Percentiles rank a stretch among this genome's conserved stretches.
These are phyloP conservation scores for Thuja plicata DNA, from an alignment of 83 land plant species.

Conservation along the genomic window DNA sequence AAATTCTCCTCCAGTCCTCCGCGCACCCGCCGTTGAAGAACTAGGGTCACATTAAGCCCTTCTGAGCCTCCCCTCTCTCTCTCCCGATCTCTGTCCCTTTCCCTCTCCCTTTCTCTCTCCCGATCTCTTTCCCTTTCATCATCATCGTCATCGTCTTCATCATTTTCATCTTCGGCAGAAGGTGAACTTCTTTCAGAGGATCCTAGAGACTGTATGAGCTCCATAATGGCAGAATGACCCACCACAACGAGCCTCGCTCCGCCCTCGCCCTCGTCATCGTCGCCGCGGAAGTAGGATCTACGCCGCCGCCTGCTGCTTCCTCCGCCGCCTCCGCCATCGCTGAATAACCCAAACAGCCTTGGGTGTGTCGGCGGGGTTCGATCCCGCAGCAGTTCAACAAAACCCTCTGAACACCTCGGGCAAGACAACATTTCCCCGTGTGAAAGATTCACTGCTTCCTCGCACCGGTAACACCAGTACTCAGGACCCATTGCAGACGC, in stretches of 20 bases:
- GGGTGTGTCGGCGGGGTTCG: neutral
- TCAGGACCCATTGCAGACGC: constrained; percentile 28
- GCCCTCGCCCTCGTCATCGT: constrained; percentile 19
- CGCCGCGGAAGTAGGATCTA: neutral
- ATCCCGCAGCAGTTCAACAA: constrained; percentile 44
- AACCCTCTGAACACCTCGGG: constrained; percentile 50
- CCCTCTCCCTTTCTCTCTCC: neutral
- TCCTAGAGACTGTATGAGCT: constrained; percentile 44
- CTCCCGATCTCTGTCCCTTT: neutral
- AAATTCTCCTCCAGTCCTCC: constrained; percentile 5
- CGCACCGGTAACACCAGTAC: constrained; percentile 68
- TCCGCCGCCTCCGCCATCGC: neutral
- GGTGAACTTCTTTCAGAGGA: constrained; percentile 48
- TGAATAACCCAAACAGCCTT: constrained; percentile 17
- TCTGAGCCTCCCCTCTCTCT: neutral
- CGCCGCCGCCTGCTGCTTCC: constrained; percentile 15
- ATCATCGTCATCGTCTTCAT: constrained; percentile 31
- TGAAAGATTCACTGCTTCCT: constrained; percentile 32
- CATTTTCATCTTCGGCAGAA: constrained; percentile 42
- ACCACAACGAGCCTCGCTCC: neutral
- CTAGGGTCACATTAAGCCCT: neutral
- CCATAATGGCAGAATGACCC: constrained; percentile 30
- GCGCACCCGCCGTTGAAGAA: neutral
- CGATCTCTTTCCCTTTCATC: constrained; percentile 2
- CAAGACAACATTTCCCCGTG: constrained; percentile 40